Base-by-base conservation (phyloP, 1,284 basidiomycete species). In the Chalciporus sp. region DNA sequence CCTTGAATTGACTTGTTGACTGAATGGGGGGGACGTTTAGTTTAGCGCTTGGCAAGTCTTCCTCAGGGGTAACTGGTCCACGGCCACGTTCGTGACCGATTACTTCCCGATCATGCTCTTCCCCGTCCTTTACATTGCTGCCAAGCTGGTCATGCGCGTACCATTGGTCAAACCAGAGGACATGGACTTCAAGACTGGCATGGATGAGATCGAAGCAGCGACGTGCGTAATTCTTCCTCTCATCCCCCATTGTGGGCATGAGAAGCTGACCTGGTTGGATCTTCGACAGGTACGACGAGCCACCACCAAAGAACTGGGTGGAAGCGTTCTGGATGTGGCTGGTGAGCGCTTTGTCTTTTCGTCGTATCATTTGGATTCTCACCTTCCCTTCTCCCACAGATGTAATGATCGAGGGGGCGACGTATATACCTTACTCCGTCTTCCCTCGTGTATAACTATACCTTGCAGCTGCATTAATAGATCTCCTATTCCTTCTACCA, bases 51-150 rank as follows among this genome's bases (percentile, higher is more conserved):
- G 72, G 67, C 60, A 61, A 41, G 77, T 82, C 46, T 82, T 82
- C 68, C 70, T 79, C 57, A 61, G 60, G 17, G 66, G 62, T 20
- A 65, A 58, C 49, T 77, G 76, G 69, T 64, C 66, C 48, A 61
- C 67, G 8, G 63, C 58, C 19, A 67, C 60, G 2, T 76, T 78
- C 50, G 65, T 80, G 52, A 76, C 75, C 51, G 78, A 80, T 68
- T 88, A 88, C 68, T 59, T 88, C 23, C 83, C 86, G n/a, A 67
- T 87, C 56, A 72, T 72, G 20, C 64, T 85, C 55, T 88, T 87
- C 76, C 79, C 82, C 27, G 52, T 85, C 55, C 66, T 87, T 40
- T 88, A 82, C 69, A 1, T 80, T 31, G 73, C 58, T 16, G 76
- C 76, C 53, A 78, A 75, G 61, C 47, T 76, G n/a, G 57, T 61